Evolutionary conservation across 2,329 filamentous ascomycete genomes (phyloP), one percentile per base, ranked within the genome.

Genomic region (Fusarium pilosicola): DNA sequence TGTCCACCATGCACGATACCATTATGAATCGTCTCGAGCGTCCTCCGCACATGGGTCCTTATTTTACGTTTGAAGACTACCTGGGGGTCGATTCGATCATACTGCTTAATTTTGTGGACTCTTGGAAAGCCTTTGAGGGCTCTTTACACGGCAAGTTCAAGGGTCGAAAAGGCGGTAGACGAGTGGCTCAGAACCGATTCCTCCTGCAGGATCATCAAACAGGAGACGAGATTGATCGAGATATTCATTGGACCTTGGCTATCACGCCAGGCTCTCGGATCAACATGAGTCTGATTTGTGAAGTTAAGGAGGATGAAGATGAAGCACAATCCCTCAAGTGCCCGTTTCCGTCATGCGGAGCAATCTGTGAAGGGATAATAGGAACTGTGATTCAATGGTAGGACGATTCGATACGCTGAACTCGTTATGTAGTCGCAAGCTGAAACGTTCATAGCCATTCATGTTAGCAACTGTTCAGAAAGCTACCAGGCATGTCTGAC

Each of bases 321-420:
- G 22, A 49, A 18, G 46, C 46, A 2, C 22, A 49, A 5, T 18
- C 46, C 7, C 46, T n/a, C 5, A 49, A 5, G 46, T 49, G 46
- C 5, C 46, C 46, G 0, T 49, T 49, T 3, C 46, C 46, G 2
- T n/a, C 46, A 7, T 49, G 46, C 5, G 28, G 22, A 9, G 28
- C 15, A 32, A n/a, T 49, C 0, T 49, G 46, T 9, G 28, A 32
- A 18, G 46, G 46, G 2, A 7, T 49, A 0, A 18, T 49, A n/a
- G 46, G 28, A 0, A n/a, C 15, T 13, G 46, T 49, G 11, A 49
- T 32, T 0, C 46, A 32, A 32, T 49, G 28, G 46, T 49, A n/a
- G 5, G 46, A 2, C 7, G 2, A n/a, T 3, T 5, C 14, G 10
- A 17, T 30, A 30, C 10, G 1, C 20, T 8, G 14, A 7, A 1